Evolutionary conservation across 805 yeast species (phyloP), one percentile per base, ranked within the genome.

Genomic region (Ogataea polymorpha): DNA sequence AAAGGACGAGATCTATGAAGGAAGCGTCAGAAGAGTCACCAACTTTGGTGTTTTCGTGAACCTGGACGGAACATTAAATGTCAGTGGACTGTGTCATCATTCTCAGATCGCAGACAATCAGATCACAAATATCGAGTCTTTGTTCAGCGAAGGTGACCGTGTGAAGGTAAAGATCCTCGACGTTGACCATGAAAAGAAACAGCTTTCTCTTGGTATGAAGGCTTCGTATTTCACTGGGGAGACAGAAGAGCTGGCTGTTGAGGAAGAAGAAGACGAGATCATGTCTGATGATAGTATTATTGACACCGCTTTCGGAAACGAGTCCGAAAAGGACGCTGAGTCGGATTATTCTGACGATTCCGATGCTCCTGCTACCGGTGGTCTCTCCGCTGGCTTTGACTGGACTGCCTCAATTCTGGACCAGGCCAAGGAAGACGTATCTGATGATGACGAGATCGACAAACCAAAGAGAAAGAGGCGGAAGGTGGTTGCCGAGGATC

Each of bases 321-420:
- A 47, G 20, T 46, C 55, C 6, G 47, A 46, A 25, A 47, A 37
- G 18, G 41, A 46, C 11, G 66, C 55, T 9, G 58, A 55, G 6
- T 49, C 40, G n/a, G 58, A 56, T 11, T 42, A 37, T 10, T 39
- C 53, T 12, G 51, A 54, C 23, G 53, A 48, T 9, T 48, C 53
- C 11, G 62, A 56, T 9, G 57, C 38, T 7, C 62, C 61, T 52
- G 25, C 66, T 53, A 13, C 44, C 5, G 68, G 63, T 28, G 95
- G 95, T 6, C 72, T 93, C 42, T 79, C 89, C 14, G 82, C 95
- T 28, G 95, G 95, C 3, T 93, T 93, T 55, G 96, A 93, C 63
- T 93, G 99, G 99, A 83, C 96, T 33, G 96, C 96, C 2, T 81
- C 86, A 29, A 80, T 87, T 50, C 70, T 89, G 48, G 96, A 86